phyloP scores from a whole-genome alignment of 306 rosid species.

The Trifolium repens region DNA sequence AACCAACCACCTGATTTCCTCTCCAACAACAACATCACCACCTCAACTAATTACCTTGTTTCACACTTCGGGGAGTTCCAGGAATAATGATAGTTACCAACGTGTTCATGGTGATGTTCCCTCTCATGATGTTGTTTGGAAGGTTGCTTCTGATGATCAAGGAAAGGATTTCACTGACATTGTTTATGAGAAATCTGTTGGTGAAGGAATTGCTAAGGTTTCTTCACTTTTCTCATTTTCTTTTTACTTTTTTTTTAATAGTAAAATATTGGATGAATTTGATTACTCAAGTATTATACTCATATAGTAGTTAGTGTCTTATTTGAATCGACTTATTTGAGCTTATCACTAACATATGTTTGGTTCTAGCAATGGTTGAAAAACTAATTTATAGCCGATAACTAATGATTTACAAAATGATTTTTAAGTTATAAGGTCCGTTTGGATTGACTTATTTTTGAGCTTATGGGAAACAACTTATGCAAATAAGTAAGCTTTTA shows the following conservation, averaged over 20 bases:
- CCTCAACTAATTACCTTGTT: constrained; percentile 15
- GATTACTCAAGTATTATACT: background rate
- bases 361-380: too few species aligned
- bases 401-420: too few species aligned
- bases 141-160: constrained; percentile 48
- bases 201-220: constrained; percentile 90
- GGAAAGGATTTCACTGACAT: constrained; percentile 72
- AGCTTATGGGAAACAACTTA: too few species aligned
- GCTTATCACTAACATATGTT: too few species aligned
- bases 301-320: too few species aligned
- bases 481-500: too few species aligned
- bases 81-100: constrained; percentile 56
- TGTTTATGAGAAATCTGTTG: constrained; percentile 74
- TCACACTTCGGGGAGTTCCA: constrained; percentile 37
- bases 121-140: constrained; percentile 66
- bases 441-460: too few species aligned
- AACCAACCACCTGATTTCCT: constrained; percentile 58
- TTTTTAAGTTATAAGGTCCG: too few species aligned
- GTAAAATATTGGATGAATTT: background rate
- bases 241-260: background rate
- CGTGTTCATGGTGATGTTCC: constrained; percentile 74
- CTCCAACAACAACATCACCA: background rate
- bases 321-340: too few species aligned
- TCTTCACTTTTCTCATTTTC: background rate
- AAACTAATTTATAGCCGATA: too few species aligned